Base-by-base conservation (phyloP, 768 basidiomycete species). In the Dendrothele bispora region DNA sequence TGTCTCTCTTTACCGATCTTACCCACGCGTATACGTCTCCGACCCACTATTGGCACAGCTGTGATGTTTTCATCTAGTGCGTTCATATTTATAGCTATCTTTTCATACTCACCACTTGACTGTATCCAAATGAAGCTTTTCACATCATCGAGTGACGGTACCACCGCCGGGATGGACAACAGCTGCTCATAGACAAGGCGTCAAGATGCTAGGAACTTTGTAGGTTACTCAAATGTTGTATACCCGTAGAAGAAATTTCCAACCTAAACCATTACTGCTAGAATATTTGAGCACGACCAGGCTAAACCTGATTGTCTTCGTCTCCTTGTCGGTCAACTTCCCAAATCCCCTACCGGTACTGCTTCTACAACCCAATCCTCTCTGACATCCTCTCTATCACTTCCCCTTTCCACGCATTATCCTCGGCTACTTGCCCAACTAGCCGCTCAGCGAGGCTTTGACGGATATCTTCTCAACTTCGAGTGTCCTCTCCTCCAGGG, bases 401-500 rank as follows among this genome's bases (percentile, higher is more conserved):
- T n/a, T n/a, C 80, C 84, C 3, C 52, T 83, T 11, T 89, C 88
- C 0, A 68, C 74, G 1, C 79, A 84, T 56, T 91, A 91, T 50
- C 87, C 89, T 0, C 73, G 68, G 26, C 48, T 79, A 14, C 73
- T 93, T 7, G 88, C 90, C 0, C 74, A 83, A 21, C 70, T 92
- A 1, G 90, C 90, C 2, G 57, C 69, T 26, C 80, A 88, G 54
- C 78, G 87, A 5, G 88, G 89, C 0, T 91, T 92, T 48, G 91
- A 92, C 54, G 91, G 91, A 0, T 93, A 88, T 58, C 69, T 93
- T 15, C 74, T 93, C 28, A 92, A 93, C 58, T 78, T 92, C 38
- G 91, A 92, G 58, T 79, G 69, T 32, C 65, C 69, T 3, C n/a
- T n/a, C n/a, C 65, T 88, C 4, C 60, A 55, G 15, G 75, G 78